Percentiles rank a stretch among this genome's conserved stretches.
Conservation (phyloP, 768 basidiomycete genomes). For the Tulasnella sp. region DNA sequence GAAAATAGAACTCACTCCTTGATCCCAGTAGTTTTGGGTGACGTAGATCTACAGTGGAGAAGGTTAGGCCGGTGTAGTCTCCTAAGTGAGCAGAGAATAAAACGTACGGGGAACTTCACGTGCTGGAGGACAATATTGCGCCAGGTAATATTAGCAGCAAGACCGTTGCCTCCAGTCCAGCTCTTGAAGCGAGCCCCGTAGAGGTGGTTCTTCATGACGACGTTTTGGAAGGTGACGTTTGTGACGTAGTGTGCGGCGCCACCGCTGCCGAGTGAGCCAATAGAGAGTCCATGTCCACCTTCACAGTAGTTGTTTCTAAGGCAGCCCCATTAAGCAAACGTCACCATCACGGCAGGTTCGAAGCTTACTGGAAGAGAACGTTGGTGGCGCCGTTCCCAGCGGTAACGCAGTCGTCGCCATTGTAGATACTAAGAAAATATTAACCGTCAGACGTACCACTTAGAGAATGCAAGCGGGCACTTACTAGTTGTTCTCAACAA, state of each 20-base stretch:
- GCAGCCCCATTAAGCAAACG: neutral
- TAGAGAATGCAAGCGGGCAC: neutral
- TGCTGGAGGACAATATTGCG: slow-evolving; percentile 51
- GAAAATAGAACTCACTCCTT: slow-evolving; percentile 42
- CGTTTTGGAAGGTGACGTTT: slow-evolving; percentile 54
- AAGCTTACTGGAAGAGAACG: slow-evolving; percentile 45
- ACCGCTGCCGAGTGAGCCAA: slow-evolving; percentile 53
- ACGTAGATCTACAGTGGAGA: slow-evolving; percentile 45
- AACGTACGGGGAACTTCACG: slow-evolving; percentile 48
- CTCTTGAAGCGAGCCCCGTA: slow-evolving; percentile 56
- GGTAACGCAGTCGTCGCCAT: slow-evolving; percentile 57
- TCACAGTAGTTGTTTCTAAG: slow-evolving; percentile 50
- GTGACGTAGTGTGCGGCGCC: slow-evolving; percentile 51
- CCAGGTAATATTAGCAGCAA: slow-evolving; percentile 56
- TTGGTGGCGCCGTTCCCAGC: slow-evolving; percentile 53
- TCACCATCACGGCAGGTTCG: neutral
- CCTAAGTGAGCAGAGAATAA: neutral
- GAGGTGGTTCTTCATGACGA: slow-evolving; percentile 55
- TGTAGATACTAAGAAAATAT: slow-evolving; percentile 36
- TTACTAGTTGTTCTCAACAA: slow-evolving; percentile 26
- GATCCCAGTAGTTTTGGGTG: slow-evolving; percentile 67
- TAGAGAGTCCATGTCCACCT: slow-evolving; percentile 55
- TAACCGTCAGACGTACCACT: neutral
- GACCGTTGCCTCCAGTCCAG: slow-evolving; percentile 55
- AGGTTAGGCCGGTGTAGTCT: neutral